Conservation (phyloP, 805 yeast genomes). For the Metschnikowia bowlesiae region DNA sequence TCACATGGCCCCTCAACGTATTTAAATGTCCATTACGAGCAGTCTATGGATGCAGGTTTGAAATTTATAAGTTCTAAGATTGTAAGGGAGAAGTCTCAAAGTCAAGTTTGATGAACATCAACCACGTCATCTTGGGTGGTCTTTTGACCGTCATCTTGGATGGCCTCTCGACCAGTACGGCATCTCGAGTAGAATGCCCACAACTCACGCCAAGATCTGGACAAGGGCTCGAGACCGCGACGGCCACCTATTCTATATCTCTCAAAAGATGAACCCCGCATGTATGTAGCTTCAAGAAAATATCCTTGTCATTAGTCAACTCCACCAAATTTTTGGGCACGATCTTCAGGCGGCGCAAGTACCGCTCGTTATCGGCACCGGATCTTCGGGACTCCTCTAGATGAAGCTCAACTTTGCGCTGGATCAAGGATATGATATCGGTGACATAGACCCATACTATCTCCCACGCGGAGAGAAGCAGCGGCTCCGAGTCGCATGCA, state of each 20-base stretch:
- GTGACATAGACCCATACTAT: constrained; percentile 36
- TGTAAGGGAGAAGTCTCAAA: too few relatives aligned
- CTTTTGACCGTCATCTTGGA: too few relatives aligned
- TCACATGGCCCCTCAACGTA: neutral
- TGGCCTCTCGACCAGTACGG: too few relatives aligned
- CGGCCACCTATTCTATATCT: constrained; percentile 5
- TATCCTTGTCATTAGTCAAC: constrained; percentile 48
- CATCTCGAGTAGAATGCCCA: too few relatives aligned
- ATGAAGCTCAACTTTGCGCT: constrained; percentile 15
- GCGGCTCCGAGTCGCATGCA: constrained; percentile 50
- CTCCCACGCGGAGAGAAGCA: constrained; percentile 53
- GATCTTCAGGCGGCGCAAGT: constrained; percentile 52
- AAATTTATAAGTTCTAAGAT: too few relatives aligned
- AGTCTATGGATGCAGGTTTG: too few relatives aligned
- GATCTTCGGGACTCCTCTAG: constrained; percentile 9
- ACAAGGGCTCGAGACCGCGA: too few relatives aligned
- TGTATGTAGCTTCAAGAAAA: constrained; percentile 56
- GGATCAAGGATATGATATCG: constrained; percentile 21
- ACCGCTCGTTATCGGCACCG: constrained; percentile 43
- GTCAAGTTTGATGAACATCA: too few relatives aligned
- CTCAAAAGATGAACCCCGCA: constrained; percentile 52
- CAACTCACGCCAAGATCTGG: too few relatives aligned
- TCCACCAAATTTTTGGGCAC: constrained; percentile 54
- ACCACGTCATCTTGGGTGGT: too few relatives aligned
- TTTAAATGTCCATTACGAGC: too few relatives aligned